Percentiles rank a stretch among this genome's conserved stretches.
These are phyloP conservation scores for Cicer arietinum DNA, from an alignment of 306 rosid genomes.

Conservation along the genomic window DNA sequence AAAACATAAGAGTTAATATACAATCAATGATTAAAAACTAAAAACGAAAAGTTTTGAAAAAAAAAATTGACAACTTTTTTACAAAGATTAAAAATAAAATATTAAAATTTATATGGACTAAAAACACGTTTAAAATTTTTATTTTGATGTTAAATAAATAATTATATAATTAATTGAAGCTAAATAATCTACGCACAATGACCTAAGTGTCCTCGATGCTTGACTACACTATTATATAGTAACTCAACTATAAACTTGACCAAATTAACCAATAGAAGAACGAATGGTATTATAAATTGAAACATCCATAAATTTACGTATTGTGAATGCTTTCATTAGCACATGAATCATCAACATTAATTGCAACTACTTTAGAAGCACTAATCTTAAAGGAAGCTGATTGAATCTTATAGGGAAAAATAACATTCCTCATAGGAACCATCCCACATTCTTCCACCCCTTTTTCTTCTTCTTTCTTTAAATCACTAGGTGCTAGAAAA, in stretches of 20 bases:
- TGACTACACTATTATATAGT: neutral
- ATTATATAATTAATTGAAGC: too few relatives aligned
- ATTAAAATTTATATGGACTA: too few relatives aligned
- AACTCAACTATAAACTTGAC: slow-evolving; percentile 27
- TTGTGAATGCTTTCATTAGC: slow-evolving; percentile 46
- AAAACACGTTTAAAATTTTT: too few relatives aligned
- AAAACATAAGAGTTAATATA: too few relatives aligned
- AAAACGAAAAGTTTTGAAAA: too few relatives aligned
- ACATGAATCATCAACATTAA: slow-evolving; percentile 58
- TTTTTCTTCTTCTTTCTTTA: slow-evolving; percentile 65
- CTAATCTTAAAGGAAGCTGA: slow-evolving; percentile 62
- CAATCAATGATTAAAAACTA: too few relatives aligned
- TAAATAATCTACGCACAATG: too few relatives aligned
- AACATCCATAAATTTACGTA: slow-evolving; percentile 37
- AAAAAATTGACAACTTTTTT: too few relatives aligned
- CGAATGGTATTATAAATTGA: slow-evolving; percentile 32
- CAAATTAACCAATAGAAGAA: slow-evolving; percentile 3
- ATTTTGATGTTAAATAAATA: too few relatives aligned
- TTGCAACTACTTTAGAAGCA: slow-evolving; percentile 72
- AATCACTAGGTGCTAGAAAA: slow-evolving; percentile 82
- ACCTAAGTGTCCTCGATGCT: too few relatives aligned
- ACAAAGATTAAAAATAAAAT: too few relatives aligned
- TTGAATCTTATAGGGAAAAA: slow-evolving; percentile 56
- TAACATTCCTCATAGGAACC: slow-evolving; percentile 15
- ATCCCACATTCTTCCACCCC: slow-evolving; percentile 23